Conservation (phyloP, 1,284 basidiomycete genomes). For the Serendipita sp. region DNA sequence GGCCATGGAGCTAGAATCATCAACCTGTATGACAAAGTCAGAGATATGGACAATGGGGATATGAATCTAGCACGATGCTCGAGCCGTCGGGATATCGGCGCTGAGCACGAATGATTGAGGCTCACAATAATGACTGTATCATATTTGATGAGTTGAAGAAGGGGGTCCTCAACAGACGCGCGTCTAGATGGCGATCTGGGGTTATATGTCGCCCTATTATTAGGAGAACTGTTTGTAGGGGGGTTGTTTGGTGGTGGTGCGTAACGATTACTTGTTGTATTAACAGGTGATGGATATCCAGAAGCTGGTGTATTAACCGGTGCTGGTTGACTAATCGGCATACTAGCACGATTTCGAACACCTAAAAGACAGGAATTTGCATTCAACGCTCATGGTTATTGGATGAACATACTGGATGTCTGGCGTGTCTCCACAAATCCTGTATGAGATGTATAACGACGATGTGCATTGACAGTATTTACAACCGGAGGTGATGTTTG, state of each 20-base stretch:
- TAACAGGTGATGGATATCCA: not conserved
- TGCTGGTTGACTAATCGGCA: too few species aligned
- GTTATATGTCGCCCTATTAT: not conserved
- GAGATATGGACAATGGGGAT: not conserved
- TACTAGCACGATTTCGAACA: too few species aligned
- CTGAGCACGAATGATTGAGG: too few species aligned
- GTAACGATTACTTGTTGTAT: not conserved
- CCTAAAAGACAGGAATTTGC: not conserved
- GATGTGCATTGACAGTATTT: too few species aligned
- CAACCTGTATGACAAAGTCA: conserved; percentile 21
- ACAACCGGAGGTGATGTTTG: too few species aligned
- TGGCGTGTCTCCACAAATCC: too few species aligned
- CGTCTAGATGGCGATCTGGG: not conserved
- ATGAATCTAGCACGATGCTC: not conserved
- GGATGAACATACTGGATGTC: not conserved
- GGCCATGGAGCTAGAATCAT: conserved; percentile 46
- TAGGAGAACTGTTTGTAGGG: too few species aligned
- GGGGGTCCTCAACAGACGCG: not conserved
- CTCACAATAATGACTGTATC: conserved; percentile 5
- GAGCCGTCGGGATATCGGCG: not conserved
- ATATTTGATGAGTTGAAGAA: conserved; percentile 2
- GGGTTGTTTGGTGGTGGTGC: too few species aligned
- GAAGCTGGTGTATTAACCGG: not conserved
- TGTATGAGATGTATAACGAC: too few species aligned
- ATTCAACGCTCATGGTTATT: not conserved